Evolutionary conservation across 129 eudicot species (phyloP).

Genomic region (Centrapalus pauciflorus): DNA sequence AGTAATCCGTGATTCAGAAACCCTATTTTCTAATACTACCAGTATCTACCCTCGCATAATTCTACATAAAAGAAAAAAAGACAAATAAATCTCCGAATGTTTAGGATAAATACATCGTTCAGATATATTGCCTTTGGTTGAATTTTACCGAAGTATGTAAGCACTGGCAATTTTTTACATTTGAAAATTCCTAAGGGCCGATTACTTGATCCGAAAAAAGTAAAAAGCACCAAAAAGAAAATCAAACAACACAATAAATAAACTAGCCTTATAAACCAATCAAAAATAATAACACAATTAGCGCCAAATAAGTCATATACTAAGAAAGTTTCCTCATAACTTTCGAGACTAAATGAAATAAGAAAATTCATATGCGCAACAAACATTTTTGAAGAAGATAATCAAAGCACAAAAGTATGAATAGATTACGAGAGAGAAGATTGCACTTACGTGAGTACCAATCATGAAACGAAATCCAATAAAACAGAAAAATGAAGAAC

Average conservation of each 20-base stretch:
- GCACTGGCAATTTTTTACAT: not conserved
- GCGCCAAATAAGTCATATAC: not conserved
- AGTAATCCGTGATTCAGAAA: too few species aligned
- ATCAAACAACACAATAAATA: not conserved
- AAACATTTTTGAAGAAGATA: not conserved
- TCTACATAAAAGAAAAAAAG: too few species aligned
- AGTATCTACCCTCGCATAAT: too few species aligned
- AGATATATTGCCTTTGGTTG: not conserved
- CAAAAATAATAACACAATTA: not conserved
- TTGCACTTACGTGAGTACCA: constrained; percentile 15
- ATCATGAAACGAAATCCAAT: constrained; percentile 15
- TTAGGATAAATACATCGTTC: too few species aligned
- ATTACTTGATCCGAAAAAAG: not conserved
- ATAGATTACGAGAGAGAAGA: not conserved
- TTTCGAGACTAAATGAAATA: not conserved
- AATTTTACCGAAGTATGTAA: not conserved
- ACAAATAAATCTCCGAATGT: too few species aligned
- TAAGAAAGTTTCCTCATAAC: not conserved
- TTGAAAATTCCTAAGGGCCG: not conserved
- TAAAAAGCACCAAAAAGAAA: not conserved
- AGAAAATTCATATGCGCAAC: constrained; percentile 4
- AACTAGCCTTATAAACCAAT: not conserved
- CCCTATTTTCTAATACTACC: too few species aligned
- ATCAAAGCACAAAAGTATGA: constrained; percentile 11
- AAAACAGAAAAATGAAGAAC: constrained; percentile 7